Percentiles rank a stretch among this genome's conserved stretches.
phyloP scores from a whole-genome alignment of 192 early-diverging fungal genomes.

The Blastocladiella britannica region DNA sequence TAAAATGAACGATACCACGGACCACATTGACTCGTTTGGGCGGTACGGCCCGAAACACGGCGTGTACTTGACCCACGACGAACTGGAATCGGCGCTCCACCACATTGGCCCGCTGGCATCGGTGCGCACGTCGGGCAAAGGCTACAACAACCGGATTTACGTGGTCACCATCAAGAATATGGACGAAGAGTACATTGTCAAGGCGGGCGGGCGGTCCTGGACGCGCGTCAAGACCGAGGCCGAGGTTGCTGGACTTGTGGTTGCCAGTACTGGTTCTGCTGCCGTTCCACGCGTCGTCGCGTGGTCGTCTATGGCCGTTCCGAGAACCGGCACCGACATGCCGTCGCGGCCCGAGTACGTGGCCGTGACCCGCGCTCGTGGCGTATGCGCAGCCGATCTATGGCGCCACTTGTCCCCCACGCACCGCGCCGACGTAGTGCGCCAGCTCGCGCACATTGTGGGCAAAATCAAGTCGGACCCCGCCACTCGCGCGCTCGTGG shows the following conservation, averaged over 20 bases:
- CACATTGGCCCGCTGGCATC: no score
- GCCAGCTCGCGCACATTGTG: neutral
- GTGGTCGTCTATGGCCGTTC: neutral
- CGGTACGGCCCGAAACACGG: no score
- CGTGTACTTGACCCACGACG: no score
- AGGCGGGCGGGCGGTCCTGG: neutral
- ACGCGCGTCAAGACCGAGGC: neutral
- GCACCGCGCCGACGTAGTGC: neutral
- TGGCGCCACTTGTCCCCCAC: neutral
- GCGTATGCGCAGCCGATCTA: neutral
- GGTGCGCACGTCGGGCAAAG: no score
- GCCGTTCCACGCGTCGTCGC: neutral
- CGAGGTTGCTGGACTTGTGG: neutral
- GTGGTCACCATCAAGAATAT: neutral
- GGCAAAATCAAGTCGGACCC: neutral
- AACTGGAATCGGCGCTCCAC: no score
- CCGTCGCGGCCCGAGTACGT: neutral
- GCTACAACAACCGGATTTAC: neutral
- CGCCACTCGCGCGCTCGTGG: neutral
- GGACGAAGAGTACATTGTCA: neutral
- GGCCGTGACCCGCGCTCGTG: neutral
- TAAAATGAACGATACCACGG: no score
- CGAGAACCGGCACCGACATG: no score
- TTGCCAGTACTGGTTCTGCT: neutral
- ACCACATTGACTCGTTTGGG: no score